Conservation (phyloP, 208 protist species). For the Entamoeba histolytica region DNA sequence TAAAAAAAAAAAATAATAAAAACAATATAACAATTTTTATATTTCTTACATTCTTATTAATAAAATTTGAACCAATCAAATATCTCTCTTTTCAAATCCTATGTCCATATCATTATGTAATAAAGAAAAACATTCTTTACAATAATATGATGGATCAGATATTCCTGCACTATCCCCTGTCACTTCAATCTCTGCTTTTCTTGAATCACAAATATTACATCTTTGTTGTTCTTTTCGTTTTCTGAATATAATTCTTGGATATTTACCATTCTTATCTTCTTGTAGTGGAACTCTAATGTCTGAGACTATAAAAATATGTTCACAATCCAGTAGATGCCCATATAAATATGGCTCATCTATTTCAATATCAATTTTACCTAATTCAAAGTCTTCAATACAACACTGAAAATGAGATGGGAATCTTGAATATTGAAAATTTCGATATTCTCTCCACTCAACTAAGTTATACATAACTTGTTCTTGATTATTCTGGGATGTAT, state of each 20-base stretch:
- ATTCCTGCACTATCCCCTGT: not conserved
- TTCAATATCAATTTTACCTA: not conserved
- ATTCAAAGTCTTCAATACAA: not conserved
- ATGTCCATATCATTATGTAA: not conserved
- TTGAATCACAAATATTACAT: not conserved
- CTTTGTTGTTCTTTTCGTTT: not conserved
- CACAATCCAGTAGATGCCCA: not conserved
- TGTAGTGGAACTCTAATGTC: not conserved
- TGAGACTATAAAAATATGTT: not conserved
- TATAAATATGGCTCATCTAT: not conserved
- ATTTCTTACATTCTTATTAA: too few species aligned
- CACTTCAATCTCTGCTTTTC: not conserved
- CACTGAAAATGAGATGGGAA: not conserved
- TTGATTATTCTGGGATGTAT: not conserved
- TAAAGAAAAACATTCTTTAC: not conserved
- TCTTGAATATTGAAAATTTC: not conserved
- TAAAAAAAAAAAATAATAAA: too few species aligned
- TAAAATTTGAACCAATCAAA: too few species aligned
- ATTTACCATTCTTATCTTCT: not conserved
- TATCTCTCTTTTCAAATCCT: too few species aligned
- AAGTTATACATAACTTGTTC: not conserved
- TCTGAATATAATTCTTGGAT: not conserved
- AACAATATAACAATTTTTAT: too few species aligned
- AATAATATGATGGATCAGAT: not conserved
- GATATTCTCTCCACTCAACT: not conserved